A percentile compares a stretch with the other conserved stretches of the same genome.
Evolutionary conservation across 176 grass and related monocot genomes (phyloP).

Genomic region (Oryza glaberrima): DNA sequence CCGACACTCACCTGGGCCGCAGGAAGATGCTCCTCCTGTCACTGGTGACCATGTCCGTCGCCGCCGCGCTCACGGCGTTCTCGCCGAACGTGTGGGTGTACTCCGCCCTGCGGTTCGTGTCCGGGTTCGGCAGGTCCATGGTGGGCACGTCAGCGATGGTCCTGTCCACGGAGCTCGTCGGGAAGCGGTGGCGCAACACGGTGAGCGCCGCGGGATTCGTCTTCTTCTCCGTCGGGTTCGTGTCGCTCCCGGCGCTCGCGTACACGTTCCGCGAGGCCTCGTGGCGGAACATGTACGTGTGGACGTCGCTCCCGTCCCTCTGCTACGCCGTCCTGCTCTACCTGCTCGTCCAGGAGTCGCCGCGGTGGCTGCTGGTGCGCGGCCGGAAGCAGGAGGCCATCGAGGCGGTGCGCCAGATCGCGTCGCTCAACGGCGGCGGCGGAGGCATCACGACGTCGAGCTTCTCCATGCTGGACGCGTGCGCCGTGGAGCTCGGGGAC

Average conservation of each 20-base stretch:
- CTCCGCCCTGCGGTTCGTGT: slow-evolving; percentile 63
- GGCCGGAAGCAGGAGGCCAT: slow-evolving; percentile 77
- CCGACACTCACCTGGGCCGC: slow-evolving; percentile 76
- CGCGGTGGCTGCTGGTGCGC: slow-evolving; percentile 90
- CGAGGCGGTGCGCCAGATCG: slow-evolving; percentile 59
- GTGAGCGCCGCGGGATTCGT: slow-evolving; percentile 67
- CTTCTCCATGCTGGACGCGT: slow-evolving; percentile 74
- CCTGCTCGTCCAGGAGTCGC: slow-evolving; percentile 70
- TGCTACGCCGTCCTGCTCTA: slow-evolving; percentile 61
- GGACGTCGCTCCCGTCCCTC: slow-evolving; percentile 64
- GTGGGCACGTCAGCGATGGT: slow-evolving; percentile 53
- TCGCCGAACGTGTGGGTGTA: slow-evolving; percentile 87
- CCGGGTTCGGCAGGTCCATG: slow-evolving; percentile 69
- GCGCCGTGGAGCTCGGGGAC: slow-evolving; percentile 11
- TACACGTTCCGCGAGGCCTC: slow-evolving; percentile 57
- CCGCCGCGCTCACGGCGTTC: slow-evolving; percentile 56
- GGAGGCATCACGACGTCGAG: slow-evolving; percentile 54
- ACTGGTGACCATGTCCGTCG: slow-evolving; percentile 60
- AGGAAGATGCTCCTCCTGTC: slow-evolving; percentile 70
- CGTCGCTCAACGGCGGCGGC: slow-evolving; percentile 39
- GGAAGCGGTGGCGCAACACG: slow-evolving; percentile 71
- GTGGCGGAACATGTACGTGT: slow-evolving; percentile 76
- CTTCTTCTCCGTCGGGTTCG: slow-evolving; percentile 77
- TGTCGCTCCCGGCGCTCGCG: slow-evolving; percentile 76
- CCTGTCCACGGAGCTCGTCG: slow-evolving; percentile 78